Evolutionary conservation across 129 eudicot species (phyloP), one percentile per base, ranked within the genome.

Genomic region (Dittrichia graveolens): DNA sequence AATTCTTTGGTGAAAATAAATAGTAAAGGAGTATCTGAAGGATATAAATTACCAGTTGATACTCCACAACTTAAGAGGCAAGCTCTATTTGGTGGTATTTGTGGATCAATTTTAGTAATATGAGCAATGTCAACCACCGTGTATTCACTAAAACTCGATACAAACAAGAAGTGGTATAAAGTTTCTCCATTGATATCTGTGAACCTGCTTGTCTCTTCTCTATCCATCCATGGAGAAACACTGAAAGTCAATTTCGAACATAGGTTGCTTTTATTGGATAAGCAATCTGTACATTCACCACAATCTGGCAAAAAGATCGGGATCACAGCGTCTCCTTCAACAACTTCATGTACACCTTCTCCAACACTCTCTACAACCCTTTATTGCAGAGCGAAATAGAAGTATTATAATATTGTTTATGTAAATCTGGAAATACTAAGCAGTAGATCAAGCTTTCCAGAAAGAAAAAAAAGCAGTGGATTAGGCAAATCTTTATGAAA

Each of bases 61-160:
- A 88, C 88, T 34, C 99, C 99, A 78, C 99, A 95, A 69, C 96
- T 84, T 34, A 95, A 83, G 66, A 95, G 94, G 78, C 97, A 90
- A 7, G 94, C 99, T 77, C 86, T 72, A 16, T 90, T 80, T 18
- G 99, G 85, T 34, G 99, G 99, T 39, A 79, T 81, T 49, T 83
- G 52, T 45, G 96, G 85, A 48, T 86, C 90, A 24, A 88, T 65
- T 75, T 95, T 95, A 13, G 80, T 81, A 6, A 88, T 42, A 75
- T 86, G 87, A 52, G 90, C 93, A 71, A 90, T 67, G 49, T 95
- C 96, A 15, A 90, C 88, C 16, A 95, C 99, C 6, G 99, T 95
- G 71, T 95, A 95, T 77, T 95, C 91, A 7, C 83, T 79, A 64
- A 95, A 95, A 66, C 94, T 95, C 14, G 99, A 95, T 50, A 90